Base-by-base conservation (phyloP, 2,329 filamentous ascomycete genomes). In the Cytospora schulzeri region DNA sequence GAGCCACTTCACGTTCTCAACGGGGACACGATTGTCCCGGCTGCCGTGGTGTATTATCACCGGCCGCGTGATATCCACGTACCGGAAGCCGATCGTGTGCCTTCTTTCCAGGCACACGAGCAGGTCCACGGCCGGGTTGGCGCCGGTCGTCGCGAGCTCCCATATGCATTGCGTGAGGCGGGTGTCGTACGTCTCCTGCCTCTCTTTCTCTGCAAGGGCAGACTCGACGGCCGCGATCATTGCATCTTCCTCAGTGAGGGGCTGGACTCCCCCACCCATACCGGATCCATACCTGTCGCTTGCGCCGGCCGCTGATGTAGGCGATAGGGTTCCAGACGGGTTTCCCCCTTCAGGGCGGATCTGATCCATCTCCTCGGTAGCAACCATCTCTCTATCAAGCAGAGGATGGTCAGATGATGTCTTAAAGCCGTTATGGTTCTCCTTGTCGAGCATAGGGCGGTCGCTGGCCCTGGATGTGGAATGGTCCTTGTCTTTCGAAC, bases 11-110 rank as follows among this genome's bases (percentile, higher is more conserved):
- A 97, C 92, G 72, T 99, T 99, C 64, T 97, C 95, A 17, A 97
- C 90, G 0, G 95, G 95, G 1, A 99, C 95, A 28, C 95, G 86
- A 8, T 90, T 93, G 73, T 99, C 95, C 70, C 91, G 88, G 72
- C 88, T 92, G 45, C 95, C 95, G 74, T 99, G 95, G 72, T 97
- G 94, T 69, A 99, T 97, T 28, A 97, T 90, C 0, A 98, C 91
- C 0, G 92, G 87, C 11, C 93, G 87, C 7, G 91, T 96, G 69
- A 99, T 97, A 74, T 99, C 95, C 22, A 97, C 94, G 73, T 99
- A 99, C 57, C 93, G 88, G 79, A 99, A 99, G 0, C 95, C 95
- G 71, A 99, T 97, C 0, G 91, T 88, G 71, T 96, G 92, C 31
- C 91, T 86, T 26, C 95, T 88, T 76, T 99, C 95, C 1, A 99